Base-by-base conservation (phyloP, 2,329 filamentous ascomycete species). In the Colletotrichum sp. region DNA sequence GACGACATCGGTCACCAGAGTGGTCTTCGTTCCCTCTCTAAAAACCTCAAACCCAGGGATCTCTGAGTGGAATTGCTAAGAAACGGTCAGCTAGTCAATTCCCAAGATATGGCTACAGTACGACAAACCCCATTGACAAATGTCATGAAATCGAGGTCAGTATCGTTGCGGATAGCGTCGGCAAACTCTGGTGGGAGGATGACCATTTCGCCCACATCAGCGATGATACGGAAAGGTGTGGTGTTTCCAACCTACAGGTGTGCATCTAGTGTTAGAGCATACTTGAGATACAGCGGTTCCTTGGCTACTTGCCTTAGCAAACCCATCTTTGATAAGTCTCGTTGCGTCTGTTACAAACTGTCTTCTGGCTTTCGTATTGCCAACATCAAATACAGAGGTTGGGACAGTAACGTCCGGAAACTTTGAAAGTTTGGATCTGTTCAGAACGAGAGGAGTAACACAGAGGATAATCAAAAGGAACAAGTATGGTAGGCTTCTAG, bases 201-300 rank as follows among this genome's bases (percentile, higher is more conserved):
- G n/a, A 52, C n/a, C 44, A 52, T 52, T 52, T 52, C n/a, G 44
- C 44, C 44, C n/a, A 52, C 44, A 21, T 52, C 44, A 13, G 44
- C 44, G n/a, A 52, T 52, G 12, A 52, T 52, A 2, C 44, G 44
- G 44, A 52, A 21, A 8, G 44, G n/a, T 24, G 10, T 52, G 44
- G 44, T 52, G n/a, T 52, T 52, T 2, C 44, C 44, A 21, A 52
- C 44, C 44, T 49, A n/a, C 9, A 12, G 2, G 8, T 5, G 8
- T 6, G 18, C 15, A 4, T 18, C 8, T 9, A 0, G 1, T n/a
- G 18, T 49, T 49, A n/a, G 39, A 49, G 18, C 1, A 4, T 8
- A 6, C 5, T n/a, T 1, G 3, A 49, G 0, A 49, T 21, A 5
- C 6, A 8, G 44, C n/a, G n/a, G 4, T 7, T 9, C 3, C 1